Conservation (phyloP, 345 rosid species). For the Cochlearia excelsa region DNA sequence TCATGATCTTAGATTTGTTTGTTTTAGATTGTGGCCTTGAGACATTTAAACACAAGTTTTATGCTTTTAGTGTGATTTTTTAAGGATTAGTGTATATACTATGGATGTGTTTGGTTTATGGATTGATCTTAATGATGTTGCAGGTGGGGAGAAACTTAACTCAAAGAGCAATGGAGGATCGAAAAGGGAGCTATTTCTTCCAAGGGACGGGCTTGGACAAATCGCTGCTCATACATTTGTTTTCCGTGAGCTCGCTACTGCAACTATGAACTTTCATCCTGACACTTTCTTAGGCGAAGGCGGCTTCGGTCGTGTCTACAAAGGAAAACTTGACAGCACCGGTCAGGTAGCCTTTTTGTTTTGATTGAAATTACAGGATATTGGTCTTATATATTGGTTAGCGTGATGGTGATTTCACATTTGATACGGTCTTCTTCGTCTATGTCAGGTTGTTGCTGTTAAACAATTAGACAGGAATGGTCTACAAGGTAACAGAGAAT, state of each 20-base stretch:
- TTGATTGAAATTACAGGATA: background rate
- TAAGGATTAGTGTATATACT: slow-evolving; percentile 5
- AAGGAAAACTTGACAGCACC: slow-evolving; percentile 81
- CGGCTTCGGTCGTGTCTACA: slow-evolving; percentile 93
- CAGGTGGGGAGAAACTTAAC: slow-evolving; percentile 75
- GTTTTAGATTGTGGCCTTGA: background rate
- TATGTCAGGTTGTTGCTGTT: slow-evolving; percentile 83
- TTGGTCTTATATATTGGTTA: no score
- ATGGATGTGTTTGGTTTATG: slow-evolving; percentile 6
- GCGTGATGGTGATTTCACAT: background rate
- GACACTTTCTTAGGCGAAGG: slow-evolving; percentile 97
- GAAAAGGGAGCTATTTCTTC: slow-evolving; percentile 54
- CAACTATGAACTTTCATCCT: slow-evolving; percentile 83
- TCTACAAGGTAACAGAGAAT: slow-evolving; percentile 96
- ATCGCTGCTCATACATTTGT: slow-evolving; percentile 90
- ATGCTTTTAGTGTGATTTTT: slow-evolving; percentile 11
- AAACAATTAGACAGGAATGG: slow-evolving; percentile 96
- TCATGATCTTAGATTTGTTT: slow-evolving; percentile 30
- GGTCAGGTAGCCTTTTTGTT: slow-evolving; percentile 87
- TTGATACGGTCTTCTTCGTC: background rate
- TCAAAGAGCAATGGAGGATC: slow-evolving; percentile 62
- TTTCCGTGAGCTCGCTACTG: slow-evolving; percentile 87
- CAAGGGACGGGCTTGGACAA: slow-evolving; percentile 57
- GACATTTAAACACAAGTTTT: slow-evolving; percentile 11
- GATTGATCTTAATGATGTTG: slow-evolving; percentile 37